Percentiles rank a stretch among this genome's conserved stretches.
These are phyloP conservation scores for Modicella reniformis DNA, from an alignment of 371 early-diverging fungal species.

Conservation along the genomic window DNA sequence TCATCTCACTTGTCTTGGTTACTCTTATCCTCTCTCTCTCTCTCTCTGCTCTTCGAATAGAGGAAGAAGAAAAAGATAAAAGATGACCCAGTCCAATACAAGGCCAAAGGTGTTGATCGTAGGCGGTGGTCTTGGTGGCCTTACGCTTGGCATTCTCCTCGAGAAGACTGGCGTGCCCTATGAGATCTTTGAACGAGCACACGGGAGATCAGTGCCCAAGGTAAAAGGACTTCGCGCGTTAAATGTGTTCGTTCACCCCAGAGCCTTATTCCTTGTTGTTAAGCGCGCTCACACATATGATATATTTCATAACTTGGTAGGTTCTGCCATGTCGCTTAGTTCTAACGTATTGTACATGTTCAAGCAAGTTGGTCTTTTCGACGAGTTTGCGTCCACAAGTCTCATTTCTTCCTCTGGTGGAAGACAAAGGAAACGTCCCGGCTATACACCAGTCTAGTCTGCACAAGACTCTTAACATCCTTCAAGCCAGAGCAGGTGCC, in stretches of 20 bases:
- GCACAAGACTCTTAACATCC: slow-evolving; percentile 10
- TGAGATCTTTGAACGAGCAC: slow-evolving; percentile 12
- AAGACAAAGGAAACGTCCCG: slow-evolving; percentile 9
- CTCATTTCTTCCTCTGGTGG: slow-evolving; percentile 14
- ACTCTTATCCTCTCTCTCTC: not conserved
- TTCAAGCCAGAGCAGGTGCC: not conserved
- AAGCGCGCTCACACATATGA: too few species aligned
- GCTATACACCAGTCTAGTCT: slow-evolving; percentile 11
- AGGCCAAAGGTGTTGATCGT: slow-evolving; percentile 16
- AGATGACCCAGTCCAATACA: not conserved
- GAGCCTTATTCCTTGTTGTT: too few species aligned
- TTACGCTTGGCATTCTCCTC: slow-evolving; percentile 7
- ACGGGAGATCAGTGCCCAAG: slow-evolving; percentile 3
- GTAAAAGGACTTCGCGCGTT: too few species aligned
- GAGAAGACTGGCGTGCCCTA: slow-evolving; percentile 1
- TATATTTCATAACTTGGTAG: too few species aligned
- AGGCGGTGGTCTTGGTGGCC: slow-evolving; percentile 14
- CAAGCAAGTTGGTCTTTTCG: slow-evolving; percentile 6
- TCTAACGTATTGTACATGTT: not conserved
- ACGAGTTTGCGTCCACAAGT: slow-evolving; percentile 16
- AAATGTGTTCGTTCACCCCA: too few species aligned
- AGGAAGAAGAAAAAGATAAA: not conserved
- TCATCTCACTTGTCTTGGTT: too few species aligned
- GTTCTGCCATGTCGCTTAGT: not conserved
- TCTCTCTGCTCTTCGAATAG: not conserved